These are phyloP conservation scores for Fraxinus platypoda DNA, from an alignment of 305 asterid species.

Conservation along the genomic window DNA sequence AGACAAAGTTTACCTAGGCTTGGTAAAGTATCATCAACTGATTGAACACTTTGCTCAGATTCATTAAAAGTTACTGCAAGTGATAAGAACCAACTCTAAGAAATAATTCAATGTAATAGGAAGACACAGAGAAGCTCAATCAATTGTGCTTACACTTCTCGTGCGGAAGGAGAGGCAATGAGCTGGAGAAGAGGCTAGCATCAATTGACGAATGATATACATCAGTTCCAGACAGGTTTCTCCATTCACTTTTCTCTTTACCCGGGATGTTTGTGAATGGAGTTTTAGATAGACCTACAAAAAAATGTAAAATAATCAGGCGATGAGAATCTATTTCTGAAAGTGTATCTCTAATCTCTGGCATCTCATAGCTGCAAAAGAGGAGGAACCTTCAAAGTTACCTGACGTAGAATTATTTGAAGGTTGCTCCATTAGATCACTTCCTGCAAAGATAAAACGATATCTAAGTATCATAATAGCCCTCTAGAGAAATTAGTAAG, in stretches of 20 bases:
- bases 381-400: slow-evolving; percentile 26
- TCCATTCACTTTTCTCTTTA: slow-evolving; percentile 57
- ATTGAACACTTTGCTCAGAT: slow-evolving; percentile 37
- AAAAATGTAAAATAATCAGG: slow-evolving; percentile 13
- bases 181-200: slow-evolving; percentile 83
- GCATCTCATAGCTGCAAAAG: not conserved
- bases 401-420: slow-evolving; percentile 34
- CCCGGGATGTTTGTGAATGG: slow-evolving; percentile 30
- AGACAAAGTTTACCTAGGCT: slow-evolving; percentile 40
- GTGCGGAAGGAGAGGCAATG: slow-evolving; percentile 70
- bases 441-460: slow-evolving; percentile 31
- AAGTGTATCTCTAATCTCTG: not conserved
- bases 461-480: slow-evolving; percentile 13
- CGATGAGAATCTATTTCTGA: slow-evolving; percentile 5
- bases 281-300: slow-evolving; percentile 35
- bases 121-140: not conserved
- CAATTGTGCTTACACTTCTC: slow-evolving; percentile 49
- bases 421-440: slow-evolving; percentile 52
- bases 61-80: slow-evolving; percentile 61
- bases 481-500: slow-evolving; percentile 1
- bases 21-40: slow-evolving; percentile 56
- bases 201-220: slow-evolving; percentile 52
- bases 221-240: slow-evolving; percentile 45
- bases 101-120: not conserved
- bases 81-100: slow-evolving; percentile 10